Percentiles rank a stretch among this genome's conserved stretches.
phyloP scores from a whole-genome alignment of 768 basidiomycete genomes.

The Calocybe gangraenosa region DNA sequence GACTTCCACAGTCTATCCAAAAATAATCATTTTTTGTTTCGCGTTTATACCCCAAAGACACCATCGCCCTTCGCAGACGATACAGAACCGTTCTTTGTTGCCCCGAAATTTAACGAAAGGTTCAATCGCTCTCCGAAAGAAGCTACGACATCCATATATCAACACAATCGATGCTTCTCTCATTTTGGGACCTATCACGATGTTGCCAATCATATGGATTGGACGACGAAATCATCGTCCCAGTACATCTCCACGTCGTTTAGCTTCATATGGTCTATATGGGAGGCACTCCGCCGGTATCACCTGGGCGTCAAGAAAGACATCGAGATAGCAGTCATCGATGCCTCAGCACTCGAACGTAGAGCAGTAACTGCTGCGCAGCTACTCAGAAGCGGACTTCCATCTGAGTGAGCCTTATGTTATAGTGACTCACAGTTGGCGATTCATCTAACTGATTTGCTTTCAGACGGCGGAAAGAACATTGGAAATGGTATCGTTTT shows the following conservation, averaged over 20 bases:
- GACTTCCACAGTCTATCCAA: constrained; percentile 58
- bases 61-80: constrained; percentile 49
- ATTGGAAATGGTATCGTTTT: constrained; percentile 76
- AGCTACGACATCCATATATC: constrained; percentile 9
- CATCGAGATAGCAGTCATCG: constrained; percentile 76
- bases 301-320: constrained; percentile 69
- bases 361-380: constrained; percentile 64
- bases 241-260: constrained; percentile 74
- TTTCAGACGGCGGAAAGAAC: constrained; percentile 29
- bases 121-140: constrained; percentile 33
- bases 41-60: constrained; percentile 72
- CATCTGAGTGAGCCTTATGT: constrained; percentile 49
- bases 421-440: neutral
- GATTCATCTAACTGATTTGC: neutral
- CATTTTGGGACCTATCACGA: constrained; percentile 47
- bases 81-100: constrained; percentile 63
- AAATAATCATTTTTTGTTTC: constrained; percentile 73
- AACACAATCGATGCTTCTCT: constrained; percentile 1
- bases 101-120: constrained; percentile 56
- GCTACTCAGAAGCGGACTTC: constrained; percentile 46
- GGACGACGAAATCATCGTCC: constrained; percentile 69
- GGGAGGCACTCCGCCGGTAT: constrained; percentile 78
- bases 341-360: constrained; percentile 53
- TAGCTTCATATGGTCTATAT: constrained; percentile 78
- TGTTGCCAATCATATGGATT: constrained; percentile 68